Base-by-base conservation (phyloP, 83 land plant species). In the Isoetes engelmannii region DNA sequence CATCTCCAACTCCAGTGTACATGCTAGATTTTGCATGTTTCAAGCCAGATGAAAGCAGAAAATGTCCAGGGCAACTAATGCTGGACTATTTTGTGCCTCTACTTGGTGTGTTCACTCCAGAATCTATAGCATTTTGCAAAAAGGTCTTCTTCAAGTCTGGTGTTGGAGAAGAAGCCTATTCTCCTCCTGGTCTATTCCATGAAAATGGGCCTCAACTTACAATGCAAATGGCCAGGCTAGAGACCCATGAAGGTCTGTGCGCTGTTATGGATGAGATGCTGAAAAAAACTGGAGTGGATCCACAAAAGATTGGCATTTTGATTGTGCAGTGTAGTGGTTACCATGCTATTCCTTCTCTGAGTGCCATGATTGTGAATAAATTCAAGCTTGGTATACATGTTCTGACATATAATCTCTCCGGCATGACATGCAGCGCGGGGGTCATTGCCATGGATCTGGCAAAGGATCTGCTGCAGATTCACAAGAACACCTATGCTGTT, bases 401-500 rank as follows among this genome's bases (percentile, higher is more conserved):
- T 6, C 74, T 69, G 73, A 75, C 61, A 8, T 88, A 68, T 72
- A 88, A 85, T 50, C 68, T 88, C 43, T 54, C 83, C 45, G 88
- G 92, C 41, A 88, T 88, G 92, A 88, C 86, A 4, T 88, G 92
- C 75, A 81, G 84, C 45, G 92, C 92, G 0, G 79, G 84, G 63
- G 49, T 83, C 0, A 72, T 88, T 1, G 72, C 83, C 4, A 44
- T 83, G n/a, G 75, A 83, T 28, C 20, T 88, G 53, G 86, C 80
- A 13, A 65, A 58, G 17, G 72, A 68, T 48, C 7, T 88, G 1
- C 74, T 88, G 66, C 71, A 72, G 20, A 4, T 55, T 0, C 46
- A 61, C 56, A 69, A 51, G 4, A 74, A 62, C 65, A 19, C 61
- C 7, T 58, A 63, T 63, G 65, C 65, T 18, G 8, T 63, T 18